A percentile compares a stretch with the other conserved stretches of the same genome.
phyloP scores from a whole-genome alignment of 208 protist genomes.

The Crithidia brevicula region DNA sequence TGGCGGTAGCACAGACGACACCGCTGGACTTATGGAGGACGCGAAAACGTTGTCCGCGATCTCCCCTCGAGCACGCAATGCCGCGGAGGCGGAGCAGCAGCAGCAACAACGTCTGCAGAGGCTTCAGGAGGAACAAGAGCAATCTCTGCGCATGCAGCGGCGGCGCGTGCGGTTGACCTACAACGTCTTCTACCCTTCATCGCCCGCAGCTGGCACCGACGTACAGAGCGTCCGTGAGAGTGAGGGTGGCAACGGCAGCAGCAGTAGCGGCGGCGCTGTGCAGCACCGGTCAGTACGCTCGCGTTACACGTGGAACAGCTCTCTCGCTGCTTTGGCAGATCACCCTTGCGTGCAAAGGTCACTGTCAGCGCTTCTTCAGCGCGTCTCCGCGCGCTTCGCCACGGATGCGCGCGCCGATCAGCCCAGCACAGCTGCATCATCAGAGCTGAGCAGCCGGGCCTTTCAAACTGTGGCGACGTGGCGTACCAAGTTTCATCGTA shows the following conservation, averaged over 20 bases:
- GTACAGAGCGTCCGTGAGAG: too few relatives aligned
- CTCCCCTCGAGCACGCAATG: background rate
- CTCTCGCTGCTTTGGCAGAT: background rate
- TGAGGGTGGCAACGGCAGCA: background rate
- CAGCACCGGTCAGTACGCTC: too few relatives aligned
- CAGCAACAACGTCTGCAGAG: constrained; percentile 11
- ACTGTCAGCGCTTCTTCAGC: constrained; percentile 1
- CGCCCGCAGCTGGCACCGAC: background rate
- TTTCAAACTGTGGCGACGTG: constrained; percentile 6
- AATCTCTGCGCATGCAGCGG: constrained; percentile 13
- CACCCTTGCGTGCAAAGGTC: background rate
- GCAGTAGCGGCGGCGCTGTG: too few relatives aligned
- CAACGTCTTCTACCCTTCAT: constrained; percentile 20
- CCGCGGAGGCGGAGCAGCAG: constrained; percentile 9
- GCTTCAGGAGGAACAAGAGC: constrained; percentile 20
- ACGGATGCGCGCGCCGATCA: background rate
- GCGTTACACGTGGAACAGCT: constrained; percentile 24
- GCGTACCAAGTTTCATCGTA: constrained; percentile 14
- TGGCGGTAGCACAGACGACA: background rate
- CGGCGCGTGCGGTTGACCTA: constrained; percentile 28
- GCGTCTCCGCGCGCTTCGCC: background rate
- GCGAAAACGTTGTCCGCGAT: background rate
- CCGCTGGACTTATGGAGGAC: background rate
- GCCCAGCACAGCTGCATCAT: background rate
- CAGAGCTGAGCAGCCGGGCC: background rate